Evolutionary conservation across 768 basidiomycete genomes (phyloP), one percentile per base, ranked within the genome.

Genomic region (Cubamyces lactineus): DNA sequence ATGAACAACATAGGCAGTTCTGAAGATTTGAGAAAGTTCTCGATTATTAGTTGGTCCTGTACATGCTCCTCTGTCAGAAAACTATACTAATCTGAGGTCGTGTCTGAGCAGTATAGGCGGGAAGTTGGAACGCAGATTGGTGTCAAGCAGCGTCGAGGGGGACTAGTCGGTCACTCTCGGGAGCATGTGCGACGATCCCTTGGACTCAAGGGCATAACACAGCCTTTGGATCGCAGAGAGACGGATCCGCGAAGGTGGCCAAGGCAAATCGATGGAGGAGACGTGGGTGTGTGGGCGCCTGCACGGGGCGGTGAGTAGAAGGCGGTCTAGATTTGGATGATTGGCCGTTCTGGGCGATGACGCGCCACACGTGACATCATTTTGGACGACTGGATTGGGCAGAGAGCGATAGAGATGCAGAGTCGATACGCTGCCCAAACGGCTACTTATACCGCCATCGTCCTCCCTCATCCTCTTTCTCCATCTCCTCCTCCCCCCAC

Each of bases 321-420:
- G 24, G 15, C 16, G 62, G 58, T 64, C 58, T 59, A 64, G 63
- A 64, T 45, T 54, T 59, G 57, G 55, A 26, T 24, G 45, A 45
- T 46, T 40, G 43, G 52, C 47, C 7, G 30, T 17, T 59, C 13
- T 38, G 57, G 57, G 24, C 34, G 11, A 41, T 64, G 63, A 55
- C 63, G 58, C 63, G 13, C 46, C 34, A 54, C 62, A 63, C 62
- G 62, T 63, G 62, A 63, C 57, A 57, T 63, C 51, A 53, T 57
- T n/a, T 24, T 19, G 17, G 17, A 23, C 30, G 47, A 43, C 63
- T 52, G 53, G 53, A 59, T 64, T 64, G 58, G 63, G 58, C 58
- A 56, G 63, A 64, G 21, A 7, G 52, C 46, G 57, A 17, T 13
- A 59, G 58, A 59, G 62, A 63, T 63, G 52, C 57, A 26, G 47